These are phyloP conservation scores for Mycotypha africana DNA, from an alignment of 371 early-diverging fungal genomes.

Conservation along the genomic window DNA sequence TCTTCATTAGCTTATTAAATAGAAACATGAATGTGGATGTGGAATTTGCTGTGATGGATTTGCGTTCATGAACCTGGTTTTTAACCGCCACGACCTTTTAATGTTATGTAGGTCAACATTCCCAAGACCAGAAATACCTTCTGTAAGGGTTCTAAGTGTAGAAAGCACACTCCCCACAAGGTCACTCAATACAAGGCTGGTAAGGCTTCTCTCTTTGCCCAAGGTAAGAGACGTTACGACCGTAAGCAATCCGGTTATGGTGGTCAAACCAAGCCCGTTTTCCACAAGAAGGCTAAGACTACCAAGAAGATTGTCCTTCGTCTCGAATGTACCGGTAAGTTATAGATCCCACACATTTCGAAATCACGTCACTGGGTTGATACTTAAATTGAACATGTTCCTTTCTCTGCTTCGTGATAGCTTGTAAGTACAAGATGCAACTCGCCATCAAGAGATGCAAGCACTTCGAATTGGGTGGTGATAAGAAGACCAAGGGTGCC, in stretches of 20 bases:
- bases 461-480: slow-evolving; percentile 99
- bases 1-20: neutral
- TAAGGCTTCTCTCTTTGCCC: slow-evolving; percentile 97
- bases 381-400: neutral
- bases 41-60: no score
- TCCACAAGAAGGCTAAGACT: slow-evolving; percentile 95
- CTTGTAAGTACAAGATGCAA: slow-evolving; percentile 97
- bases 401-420: slow-evolving; percentile 12
- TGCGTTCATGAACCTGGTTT: no score
- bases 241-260: slow-evolving; percentile 93
- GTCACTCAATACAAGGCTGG: slow-evolving; percentile 99
- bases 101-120: slow-evolving; percentile 82
- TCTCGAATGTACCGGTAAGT: slow-evolving; percentile 87
- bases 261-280: slow-evolving; percentile 99
- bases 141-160: slow-evolving; percentile 97
- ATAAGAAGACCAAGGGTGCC: slow-evolving; percentile 88
- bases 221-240: slow-evolving; percentile 76
- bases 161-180: slow-evolving; percentile 98
- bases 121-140: slow-evolving; percentile 97
- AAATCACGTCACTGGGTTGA: neutral
- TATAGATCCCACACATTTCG: no score
- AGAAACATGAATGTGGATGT: neutral
- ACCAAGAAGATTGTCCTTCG: slow-evolving; percentile 99
- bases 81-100: no score
- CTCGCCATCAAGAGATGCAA: slow-evolving; percentile 98